Evolutionary conservation across 805 yeast species (phyloP).

Genomic region (Schwanniomyces polymorphus): DNA sequence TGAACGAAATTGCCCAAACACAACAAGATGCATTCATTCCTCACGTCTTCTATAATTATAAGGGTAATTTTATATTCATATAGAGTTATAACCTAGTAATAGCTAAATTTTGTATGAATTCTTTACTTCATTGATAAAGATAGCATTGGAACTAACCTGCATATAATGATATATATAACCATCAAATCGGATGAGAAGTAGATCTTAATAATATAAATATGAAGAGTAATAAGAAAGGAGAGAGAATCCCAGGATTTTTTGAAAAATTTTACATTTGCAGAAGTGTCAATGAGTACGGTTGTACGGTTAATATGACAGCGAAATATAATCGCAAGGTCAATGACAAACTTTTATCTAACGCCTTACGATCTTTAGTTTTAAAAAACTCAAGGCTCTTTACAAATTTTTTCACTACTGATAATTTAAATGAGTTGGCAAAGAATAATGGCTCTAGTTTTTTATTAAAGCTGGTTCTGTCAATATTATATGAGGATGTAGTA

Average conservation of each 20-base stretch:
- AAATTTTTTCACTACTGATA: constrained; percentile 15
- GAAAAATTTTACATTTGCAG: constrained; percentile 23
- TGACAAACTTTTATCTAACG: constrained; percentile 15
- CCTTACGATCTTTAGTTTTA: constrained; percentile 12
- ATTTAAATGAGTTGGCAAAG: constrained; percentile 3
- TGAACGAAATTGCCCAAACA: too few relatives aligned
- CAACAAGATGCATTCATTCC: too few relatives aligned
- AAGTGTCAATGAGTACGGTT: constrained; percentile 14
- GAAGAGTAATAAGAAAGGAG: neutral
- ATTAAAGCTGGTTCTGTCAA: constrained; percentile 13
- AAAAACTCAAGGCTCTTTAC: constrained; percentile 15
- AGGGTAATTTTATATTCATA: too few relatives aligned
- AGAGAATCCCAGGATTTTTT: constrained; percentile 16
- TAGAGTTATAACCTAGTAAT: too few relatives aligned
- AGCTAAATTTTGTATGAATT: too few relatives aligned
- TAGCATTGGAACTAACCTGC: too few relatives aligned
- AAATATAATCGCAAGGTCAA: constrained; percentile 13
- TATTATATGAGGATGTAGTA: constrained; percentile 22
- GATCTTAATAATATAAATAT: too few relatives aligned
- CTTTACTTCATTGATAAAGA: too few relatives aligned
- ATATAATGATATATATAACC: too few relatives aligned
- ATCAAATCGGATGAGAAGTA: too few relatives aligned
- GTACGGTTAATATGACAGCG: constrained; percentile 24
- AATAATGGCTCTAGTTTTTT: constrained; percentile 10
- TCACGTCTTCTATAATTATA: too few relatives aligned